A percentile compares a stretch with the other conserved stretches of the same genome.
phyloP scores from a whole-genome alignment of 192 early-diverging fungal genomes.

The Lunasporangiospora selenospora region DNA sequence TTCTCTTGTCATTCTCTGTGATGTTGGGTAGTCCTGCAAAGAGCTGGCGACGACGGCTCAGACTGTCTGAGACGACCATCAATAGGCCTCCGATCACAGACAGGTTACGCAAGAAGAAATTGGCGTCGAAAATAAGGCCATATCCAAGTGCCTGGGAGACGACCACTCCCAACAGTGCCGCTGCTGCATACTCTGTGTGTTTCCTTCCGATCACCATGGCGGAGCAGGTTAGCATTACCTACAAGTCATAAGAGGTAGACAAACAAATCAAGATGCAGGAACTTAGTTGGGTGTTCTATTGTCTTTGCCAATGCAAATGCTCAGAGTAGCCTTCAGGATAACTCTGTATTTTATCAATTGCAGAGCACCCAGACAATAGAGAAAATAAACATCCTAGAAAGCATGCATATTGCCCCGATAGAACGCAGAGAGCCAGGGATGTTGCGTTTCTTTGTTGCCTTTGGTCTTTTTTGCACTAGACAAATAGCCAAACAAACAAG shows the following conservation, averaged over 20 bases:
- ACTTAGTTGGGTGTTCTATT: too few species aligned
- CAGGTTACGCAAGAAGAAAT: conserved; percentile 91
- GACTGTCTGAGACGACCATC: conserved; percentile 90
- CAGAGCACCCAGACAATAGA: too few species aligned
- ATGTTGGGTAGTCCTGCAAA: conserved; percentile 91
- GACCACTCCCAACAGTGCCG: conserved; percentile 81
- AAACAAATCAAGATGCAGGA: neutral
- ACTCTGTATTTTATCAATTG: too few species aligned
- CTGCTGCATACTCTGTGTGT: conserved; percentile 84
- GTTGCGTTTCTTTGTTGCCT: too few species aligned
- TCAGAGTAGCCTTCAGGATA: too few species aligned
- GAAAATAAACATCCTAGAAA: too few species aligned
- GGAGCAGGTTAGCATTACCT: conserved; percentile 85
- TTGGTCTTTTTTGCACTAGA: too few species aligned
- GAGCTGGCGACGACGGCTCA: conserved; percentile 71
- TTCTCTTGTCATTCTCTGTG: conserved; percentile 84
- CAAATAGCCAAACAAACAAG: too few species aligned
- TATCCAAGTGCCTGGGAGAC: conserved; percentile 92
- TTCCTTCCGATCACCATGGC: conserved; percentile 83
- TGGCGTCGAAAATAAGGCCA: conserved; percentile 89
- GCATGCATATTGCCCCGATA: too few species aligned
- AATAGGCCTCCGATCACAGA: conserved; percentile 94
- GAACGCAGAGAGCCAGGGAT: too few species aligned
- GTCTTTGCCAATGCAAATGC: too few species aligned
- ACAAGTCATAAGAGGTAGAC: conserved; percentile 5